A percentile compares a stretch with the other conserved stretches of the same genome.
phyloP scores from a whole-genome alignment of 495 filamentous ascomycete species.

The Cercophora sp. region DNA sequence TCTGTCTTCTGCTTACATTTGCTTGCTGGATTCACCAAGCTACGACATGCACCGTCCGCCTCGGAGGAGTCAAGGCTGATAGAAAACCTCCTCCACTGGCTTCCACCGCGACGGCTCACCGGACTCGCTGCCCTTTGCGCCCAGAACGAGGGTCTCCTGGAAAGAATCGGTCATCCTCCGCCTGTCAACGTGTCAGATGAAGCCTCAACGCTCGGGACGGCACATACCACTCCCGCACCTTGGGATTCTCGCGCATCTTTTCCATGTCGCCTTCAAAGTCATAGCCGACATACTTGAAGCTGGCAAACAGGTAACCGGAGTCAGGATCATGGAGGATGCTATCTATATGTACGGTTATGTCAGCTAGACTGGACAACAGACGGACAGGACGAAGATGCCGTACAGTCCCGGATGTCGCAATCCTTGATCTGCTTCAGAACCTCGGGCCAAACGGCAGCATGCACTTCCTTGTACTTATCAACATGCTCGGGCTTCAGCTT shows the following conservation, averaged over 20 bases:
- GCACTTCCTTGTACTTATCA: slow-evolving; percentile 66
- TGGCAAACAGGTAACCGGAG: slow-evolving; percentile 61
- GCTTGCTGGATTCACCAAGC: too few relatives aligned
- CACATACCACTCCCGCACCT: slow-evolving; percentile 64
- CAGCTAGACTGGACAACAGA: neutral
- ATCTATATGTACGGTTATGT: slow-evolving; percentile 40
- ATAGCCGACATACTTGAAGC: slow-evolving; percentile 69
- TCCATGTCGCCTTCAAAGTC: slow-evolving; percentile 70
- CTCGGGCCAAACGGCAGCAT: slow-evolving; percentile 69
- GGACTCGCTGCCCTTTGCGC: slow-evolving; percentile 58
- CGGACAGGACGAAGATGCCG: slow-evolving; percentile 18
- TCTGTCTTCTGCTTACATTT: too few relatives aligned
- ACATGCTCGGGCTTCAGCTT: slow-evolving; percentile 63
- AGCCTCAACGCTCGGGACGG: neutral
- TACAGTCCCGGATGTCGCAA: slow-evolving; percentile 70
- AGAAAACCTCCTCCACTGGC: slow-evolving; percentile 68
- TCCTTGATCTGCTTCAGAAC: slow-evolving; percentile 68
- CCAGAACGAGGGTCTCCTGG: slow-evolving; percentile 60
- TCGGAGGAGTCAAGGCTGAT: too few relatives aligned
- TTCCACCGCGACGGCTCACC: slow-evolving; percentile 68
- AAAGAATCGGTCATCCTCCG: slow-evolving; percentile 71
- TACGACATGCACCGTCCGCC: too few relatives aligned
- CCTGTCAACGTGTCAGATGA: neutral
- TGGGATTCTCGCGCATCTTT: slow-evolving; percentile 62
- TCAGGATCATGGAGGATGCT: slow-evolving; percentile 67